Conservation (phyloP, 2,329 filamentous ascomycete species). For the Allantophomopsis lycopodina region DNA sequence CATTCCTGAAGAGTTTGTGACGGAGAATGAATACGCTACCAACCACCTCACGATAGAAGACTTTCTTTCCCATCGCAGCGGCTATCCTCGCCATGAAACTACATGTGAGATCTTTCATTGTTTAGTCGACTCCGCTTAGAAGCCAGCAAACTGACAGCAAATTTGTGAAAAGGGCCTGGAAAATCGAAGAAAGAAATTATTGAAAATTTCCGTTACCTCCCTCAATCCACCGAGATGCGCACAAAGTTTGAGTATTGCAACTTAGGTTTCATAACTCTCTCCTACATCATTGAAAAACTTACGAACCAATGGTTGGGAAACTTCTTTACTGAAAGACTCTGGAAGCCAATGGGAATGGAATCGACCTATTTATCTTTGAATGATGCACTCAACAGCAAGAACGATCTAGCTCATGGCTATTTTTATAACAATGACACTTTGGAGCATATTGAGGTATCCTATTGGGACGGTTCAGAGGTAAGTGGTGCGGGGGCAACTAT, state of each 20-base stretch:
- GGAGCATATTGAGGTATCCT: slow-evolving; percentile 11
- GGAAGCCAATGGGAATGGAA: slow-evolving; percentile 31
- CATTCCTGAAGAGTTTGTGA: slow-evolving; percentile 36
- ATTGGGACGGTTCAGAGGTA: slow-evolving; percentile 16
- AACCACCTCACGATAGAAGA: slow-evolving; percentile 38
- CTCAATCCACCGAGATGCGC: slow-evolving; percentile 27
- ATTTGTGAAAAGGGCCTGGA: too few species aligned
- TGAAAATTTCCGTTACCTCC: slow-evolving; percentile 29
- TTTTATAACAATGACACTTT: slow-evolving; percentile 19
- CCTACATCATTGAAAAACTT: slow-evolving; percentile 29
- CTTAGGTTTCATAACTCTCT: slow-evolving; percentile 30
- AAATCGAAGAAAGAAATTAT: slow-evolving; percentile 19
- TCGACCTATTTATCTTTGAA: slow-evolving; percentile 20
- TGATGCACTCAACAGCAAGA: slow-evolving; percentile 7
- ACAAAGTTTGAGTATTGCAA: slow-evolving; percentile 34
- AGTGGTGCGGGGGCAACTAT: slow-evolving; percentile 31
- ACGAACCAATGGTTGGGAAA: slow-evolving; percentile 22
- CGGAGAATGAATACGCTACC: slow-evolving; percentile 30
- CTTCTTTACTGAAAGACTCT: slow-evolving; percentile 27
- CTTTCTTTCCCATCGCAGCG: slow-evolving; percentile 35
- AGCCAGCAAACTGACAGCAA: not conserved
- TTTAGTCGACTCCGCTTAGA: slow-evolving; percentile 13
- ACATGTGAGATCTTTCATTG: slow-evolving; percentile 11
- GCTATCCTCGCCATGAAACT: slow-evolving; percentile 28
- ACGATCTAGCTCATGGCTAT: slow-evolving; percentile 27